A percentile compares a stretch with the other conserved stretches of the same genome.
phyloP scores from a whole-genome alignment of 2,329 filamentous ascomycete species.

The Pseudopithomyces maydicus region DNA sequence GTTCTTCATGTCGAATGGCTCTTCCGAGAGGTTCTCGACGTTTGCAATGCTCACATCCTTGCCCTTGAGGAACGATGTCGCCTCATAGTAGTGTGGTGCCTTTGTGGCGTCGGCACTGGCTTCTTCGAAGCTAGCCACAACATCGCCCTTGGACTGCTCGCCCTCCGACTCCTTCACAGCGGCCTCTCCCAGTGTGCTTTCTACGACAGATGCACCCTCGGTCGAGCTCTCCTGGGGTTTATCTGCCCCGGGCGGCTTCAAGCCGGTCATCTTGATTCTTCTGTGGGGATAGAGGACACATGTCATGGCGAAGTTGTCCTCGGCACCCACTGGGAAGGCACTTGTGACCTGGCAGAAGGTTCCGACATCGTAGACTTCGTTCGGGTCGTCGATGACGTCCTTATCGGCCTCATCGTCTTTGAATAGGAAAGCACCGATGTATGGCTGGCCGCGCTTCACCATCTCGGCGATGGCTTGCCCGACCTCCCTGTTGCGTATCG shows the following conservation, averaged over 20 bases:
- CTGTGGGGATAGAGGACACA: conserved; percentile 96
- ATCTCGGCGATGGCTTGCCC: conserved; percentile 92
- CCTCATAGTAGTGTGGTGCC: conserved; percentile 66
- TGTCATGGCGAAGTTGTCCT: conserved; percentile 83
- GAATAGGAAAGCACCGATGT: conserved; percentile 94
- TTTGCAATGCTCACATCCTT: conserved; percentile 94
- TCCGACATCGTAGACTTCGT: conserved; percentile 93
- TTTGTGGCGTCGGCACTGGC: conserved; percentile 64
- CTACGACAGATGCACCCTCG: conserved; percentile 36
- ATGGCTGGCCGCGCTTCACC: conserved; percentile 95
- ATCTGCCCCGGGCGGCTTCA: conserved; percentile 69
- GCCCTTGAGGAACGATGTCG: conserved; percentile 87
- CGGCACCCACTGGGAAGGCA: conserved; percentile 81
- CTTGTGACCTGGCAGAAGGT: conserved; percentile 98
- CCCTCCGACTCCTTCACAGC: conserved; percentile 57
- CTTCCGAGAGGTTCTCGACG: conserved; percentile 88
- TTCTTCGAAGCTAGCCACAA: conserved; percentile 97
- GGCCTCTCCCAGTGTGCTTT: conserved; percentile 49
- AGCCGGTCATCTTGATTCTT: conserved; percentile 83
- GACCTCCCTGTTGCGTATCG: conserved; percentile 90
- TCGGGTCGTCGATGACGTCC: conserved; percentile 86
- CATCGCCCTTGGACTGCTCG: conserved; percentile 69
- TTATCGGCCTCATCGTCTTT: conserved; percentile 95
- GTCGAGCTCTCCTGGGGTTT: conserved; percentile 30
- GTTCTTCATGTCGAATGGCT: conserved; percentile 88